A percentile compares a stretch with the other conserved stretches of the same genome.
phyloP scores from a whole-genome alignment of 2,329 filamentous ascomycete genomes.

The Biscogniauxia mediterranea region DNA sequence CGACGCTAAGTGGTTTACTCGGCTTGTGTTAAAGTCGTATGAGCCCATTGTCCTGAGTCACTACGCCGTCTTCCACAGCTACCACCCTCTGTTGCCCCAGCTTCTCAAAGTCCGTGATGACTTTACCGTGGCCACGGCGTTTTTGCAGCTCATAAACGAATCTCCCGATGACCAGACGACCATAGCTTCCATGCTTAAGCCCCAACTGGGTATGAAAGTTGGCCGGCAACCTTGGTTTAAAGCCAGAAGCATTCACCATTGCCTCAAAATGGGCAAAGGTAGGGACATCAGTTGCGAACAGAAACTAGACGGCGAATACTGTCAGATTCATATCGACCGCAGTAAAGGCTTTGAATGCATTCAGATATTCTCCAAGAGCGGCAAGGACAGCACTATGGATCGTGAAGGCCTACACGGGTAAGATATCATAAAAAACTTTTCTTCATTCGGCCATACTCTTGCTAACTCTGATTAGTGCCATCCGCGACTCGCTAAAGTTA shows the following conservation, averaged over 20 bases:
- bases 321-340: slow-evolving; percentile 79
- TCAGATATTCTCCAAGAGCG: slow-evolving; percentile 88
- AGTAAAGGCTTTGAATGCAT: slow-evolving; percentile 54
- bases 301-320: slow-evolving; percentile 89
- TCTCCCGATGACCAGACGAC: slow-evolving; percentile 21
- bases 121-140: slow-evolving; percentile 57
- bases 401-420: slow-evolving; percentile 58
- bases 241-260: slow-evolving; percentile 71
- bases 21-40: slow-evolving; percentile 75
- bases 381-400: slow-evolving; percentile 82
- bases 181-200: slow-evolving; percentile 41
- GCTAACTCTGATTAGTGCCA: slow-evolving; percentile 40
- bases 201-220: slow-evolving; percentile 60
- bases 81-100: slow-evolving; percentile 68
- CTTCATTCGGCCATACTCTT: neutral
- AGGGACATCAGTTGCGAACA: slow-evolving; percentile 70
- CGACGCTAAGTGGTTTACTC: slow-evolving; percentile 85
- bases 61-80: slow-evolving; percentile 52
- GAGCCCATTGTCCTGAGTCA: slow-evolving; percentile 64
- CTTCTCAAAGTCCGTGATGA: slow-evolving; percentile 69
- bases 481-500: slow-evolving; percentile 64
- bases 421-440: slow-evolving; percentile 12
- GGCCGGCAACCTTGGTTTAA: slow-evolving; percentile 64
- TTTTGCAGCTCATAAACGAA: slow-evolving; percentile 43
- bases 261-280: slow-evolving; percentile 60